Conservation (phyloP, 495 filamentous ascomycete species). For the Penicillium herquei region DNA sequence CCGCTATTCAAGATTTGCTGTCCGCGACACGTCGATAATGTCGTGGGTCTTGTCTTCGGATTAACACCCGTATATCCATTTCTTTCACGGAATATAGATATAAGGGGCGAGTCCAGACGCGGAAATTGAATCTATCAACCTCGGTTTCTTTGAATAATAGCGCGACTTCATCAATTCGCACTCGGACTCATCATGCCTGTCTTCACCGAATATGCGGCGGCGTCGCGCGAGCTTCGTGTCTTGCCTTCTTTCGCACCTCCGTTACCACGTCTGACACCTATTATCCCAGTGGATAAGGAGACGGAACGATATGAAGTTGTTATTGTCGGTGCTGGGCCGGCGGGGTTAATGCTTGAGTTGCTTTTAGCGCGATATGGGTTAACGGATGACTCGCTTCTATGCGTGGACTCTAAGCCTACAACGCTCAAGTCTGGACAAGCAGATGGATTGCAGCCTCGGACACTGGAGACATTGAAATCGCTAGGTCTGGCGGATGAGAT, state of each 20-base stretch:
- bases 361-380: slow-evolving; percentile 50
- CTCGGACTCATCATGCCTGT: slow-evolving; percentile 35
- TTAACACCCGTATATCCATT: no score
- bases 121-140: not conserved
- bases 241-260: slow-evolving; percentile 43
- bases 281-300: slow-evolving; percentile 7
- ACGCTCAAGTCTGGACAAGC: slow-evolving; percentile 57
- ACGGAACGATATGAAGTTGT: slow-evolving; percentile 44
- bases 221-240: slow-evolving; percentile 40
- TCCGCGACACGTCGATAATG: not conserved
- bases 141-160: not conserved
- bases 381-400: slow-evolving; percentile 40
- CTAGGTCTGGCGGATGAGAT: slow-evolving; percentile 38
- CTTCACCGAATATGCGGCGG: slow-evolving; percentile 41
- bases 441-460: slow-evolving; percentile 62
- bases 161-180: not conserved
- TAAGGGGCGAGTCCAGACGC: not conserved
- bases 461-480: slow-evolving; percentile 61
- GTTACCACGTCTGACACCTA: slow-evolving; percentile 34
- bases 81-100: not conserved
- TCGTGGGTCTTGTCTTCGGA: not conserved
- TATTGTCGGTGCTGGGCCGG: slow-evolving; percentile 46
- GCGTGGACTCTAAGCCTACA: slow-evolving; percentile 44
- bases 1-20: slow-evolving; percentile 7
- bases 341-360: slow-evolving; percentile 46